Base-by-base conservation (phyloP, 75 land plant genomes). In the Cunninghamia lanceolata region DNA sequence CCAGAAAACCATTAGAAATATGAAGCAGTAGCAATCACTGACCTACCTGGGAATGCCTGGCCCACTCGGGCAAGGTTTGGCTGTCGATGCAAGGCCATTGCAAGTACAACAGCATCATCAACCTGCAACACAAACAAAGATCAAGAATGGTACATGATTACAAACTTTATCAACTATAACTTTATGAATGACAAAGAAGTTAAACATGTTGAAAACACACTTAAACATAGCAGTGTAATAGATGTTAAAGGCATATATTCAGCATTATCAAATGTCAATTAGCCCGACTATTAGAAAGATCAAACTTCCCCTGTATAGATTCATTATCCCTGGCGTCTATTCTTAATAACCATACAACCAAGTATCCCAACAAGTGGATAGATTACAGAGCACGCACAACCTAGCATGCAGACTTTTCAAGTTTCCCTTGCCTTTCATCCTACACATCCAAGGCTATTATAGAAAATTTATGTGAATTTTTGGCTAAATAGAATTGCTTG, bases 41-140 rank as follows among this genome's bases (percentile, higher is more conserved):
- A 83, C 85, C 89, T 40, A 88, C 82, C 82, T 80, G 82, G 4
- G 46, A 43, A 80, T n/a, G 82, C 82, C 50, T 80, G 82, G 46
- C 82, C 82, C 32, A 45, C 82, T 25, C 89, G 89, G 70, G 88
- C 75, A 40, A 90, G 84, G 85, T 54, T 89, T 70, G 94, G 90
- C 45, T 93, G 92, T 77, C 94, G 89, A 66, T 89, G 89, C 14
- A 89, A 91, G 82, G 93, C 89, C 89, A 97, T 84, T 43, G 96
- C 93, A 84, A 96, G 91, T 39, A 94, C 87, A 52, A 96, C 92
- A 70, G 98, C 99, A 90, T 97, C 99, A 85, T 97, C 99, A 56
- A 94, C 96, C 98, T 96, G 16, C 28, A 82, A 85, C 21, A 63
- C n/a, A 46, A 66, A 39, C 30, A 38, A 28, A 42, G 63, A 19